phyloP scores from a whole-genome alignment of 768 basidiomycete genomes.

The Macrolepiota dolichaula region DNA sequence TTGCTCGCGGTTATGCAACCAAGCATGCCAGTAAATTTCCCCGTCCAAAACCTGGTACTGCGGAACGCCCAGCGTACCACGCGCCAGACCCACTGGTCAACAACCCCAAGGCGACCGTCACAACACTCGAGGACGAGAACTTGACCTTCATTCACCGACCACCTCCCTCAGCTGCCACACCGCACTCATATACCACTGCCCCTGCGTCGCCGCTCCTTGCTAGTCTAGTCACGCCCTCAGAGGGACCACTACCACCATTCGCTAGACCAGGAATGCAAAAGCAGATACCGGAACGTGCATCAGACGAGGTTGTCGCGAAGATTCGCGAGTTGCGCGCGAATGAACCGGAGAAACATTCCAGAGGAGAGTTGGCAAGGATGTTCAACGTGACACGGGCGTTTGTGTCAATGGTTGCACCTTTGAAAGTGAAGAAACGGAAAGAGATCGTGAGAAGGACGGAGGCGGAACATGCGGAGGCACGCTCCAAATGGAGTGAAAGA shows the following conservation, averaged over 20 bases:
- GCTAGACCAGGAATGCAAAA: conserved; percentile 38
- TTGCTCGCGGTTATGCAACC: conserved; percentile 41
- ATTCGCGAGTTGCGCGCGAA: conserved; percentile 55
- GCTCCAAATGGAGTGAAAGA: conserved; percentile 70
- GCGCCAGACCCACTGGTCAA: conserved; percentile 55
- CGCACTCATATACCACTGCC: conserved; percentile 63
- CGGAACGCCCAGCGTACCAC: conserved; percentile 54
- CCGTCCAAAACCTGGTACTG: conserved; percentile 46
- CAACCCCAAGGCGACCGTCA: conserved; percentile 50
- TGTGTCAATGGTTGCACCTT: conserved; percentile 60
- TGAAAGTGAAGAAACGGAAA: conserved; percentile 49
- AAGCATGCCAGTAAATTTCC: conserved; percentile 28
- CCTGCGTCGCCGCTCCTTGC: conserved; percentile 72
- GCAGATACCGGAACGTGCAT: conserved; percentile 34
- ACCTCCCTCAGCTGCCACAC: conserved; percentile 75
- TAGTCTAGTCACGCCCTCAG: conserved; percentile 25
- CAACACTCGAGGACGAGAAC: conserved; percentile 45
- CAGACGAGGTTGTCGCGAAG: conserved; percentile 49
- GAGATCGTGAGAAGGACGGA: conserved; percentile 41
- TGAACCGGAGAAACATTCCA: conserved; percentile 59
- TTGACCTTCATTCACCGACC: conserved; percentile 83
- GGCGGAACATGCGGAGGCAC: conserved; percentile 39
- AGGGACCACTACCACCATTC: conserved; percentile 42
- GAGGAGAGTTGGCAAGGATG: conserved; percentile 66
- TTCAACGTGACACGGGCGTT: conserved; percentile 73